These are phyloP conservation scores for Sutorius eximius DNA, from an alignment of 1,284 basidiomycete species.

Conservation along the genomic window DNA sequence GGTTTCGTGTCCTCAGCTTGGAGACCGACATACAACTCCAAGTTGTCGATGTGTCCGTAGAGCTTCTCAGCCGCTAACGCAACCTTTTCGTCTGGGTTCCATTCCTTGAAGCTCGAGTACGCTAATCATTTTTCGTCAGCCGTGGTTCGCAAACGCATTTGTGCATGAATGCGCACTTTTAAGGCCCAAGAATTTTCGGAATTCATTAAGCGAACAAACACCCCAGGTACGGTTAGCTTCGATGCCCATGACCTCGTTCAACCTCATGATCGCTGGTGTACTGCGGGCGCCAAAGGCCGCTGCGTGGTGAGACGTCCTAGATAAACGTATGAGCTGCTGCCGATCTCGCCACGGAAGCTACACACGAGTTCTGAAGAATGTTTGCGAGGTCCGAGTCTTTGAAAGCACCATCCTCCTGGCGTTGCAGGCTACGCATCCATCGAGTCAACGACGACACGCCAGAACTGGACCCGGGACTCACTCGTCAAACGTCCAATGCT, in stretches of 20 bases:
- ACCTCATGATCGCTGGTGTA: slow-evolving; percentile 70
- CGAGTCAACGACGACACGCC: neutral
- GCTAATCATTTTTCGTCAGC: slow-evolving; percentile 35
- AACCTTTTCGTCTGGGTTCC: slow-evolving; percentile 78
- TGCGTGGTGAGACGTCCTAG: slow-evolving; percentile 71
- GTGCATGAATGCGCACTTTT: slow-evolving; percentile 51
- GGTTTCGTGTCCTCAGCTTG: slow-evolving; percentile 75
- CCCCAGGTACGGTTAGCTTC: slow-evolving; percentile 79
- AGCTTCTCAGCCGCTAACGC: slow-evolving; percentile 73
- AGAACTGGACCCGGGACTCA: slow-evolving; percentile 29
- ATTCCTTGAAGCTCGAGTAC: slow-evolving; percentile 71
- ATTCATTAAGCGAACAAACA: slow-evolving; percentile 83
- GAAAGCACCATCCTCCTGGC: slow-evolving; percentile 62
- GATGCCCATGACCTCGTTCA: slow-evolving; percentile 84
- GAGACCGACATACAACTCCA: slow-evolving; percentile 81
- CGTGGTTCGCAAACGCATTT: neutral
- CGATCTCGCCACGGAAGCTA: slow-evolving; percentile 9
- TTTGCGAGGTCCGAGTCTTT: slow-evolving; percentile 71
- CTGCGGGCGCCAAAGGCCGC: slow-evolving; percentile 78
- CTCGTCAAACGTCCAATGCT: slow-evolving; percentile 70
- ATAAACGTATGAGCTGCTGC: slow-evolving; percentile 1
- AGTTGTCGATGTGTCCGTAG: slow-evolving; percentile 73
- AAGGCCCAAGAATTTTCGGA: slow-evolving; percentile 75
- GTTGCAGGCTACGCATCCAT: slow-evolving; percentile 47
- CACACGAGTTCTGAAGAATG: slow-evolving; percentile 67